Evolutionary conservation across 1,284 basidiomycete species (phyloP).

Genomic region (Ceratorhiza oryzae-sativae): DNA sequence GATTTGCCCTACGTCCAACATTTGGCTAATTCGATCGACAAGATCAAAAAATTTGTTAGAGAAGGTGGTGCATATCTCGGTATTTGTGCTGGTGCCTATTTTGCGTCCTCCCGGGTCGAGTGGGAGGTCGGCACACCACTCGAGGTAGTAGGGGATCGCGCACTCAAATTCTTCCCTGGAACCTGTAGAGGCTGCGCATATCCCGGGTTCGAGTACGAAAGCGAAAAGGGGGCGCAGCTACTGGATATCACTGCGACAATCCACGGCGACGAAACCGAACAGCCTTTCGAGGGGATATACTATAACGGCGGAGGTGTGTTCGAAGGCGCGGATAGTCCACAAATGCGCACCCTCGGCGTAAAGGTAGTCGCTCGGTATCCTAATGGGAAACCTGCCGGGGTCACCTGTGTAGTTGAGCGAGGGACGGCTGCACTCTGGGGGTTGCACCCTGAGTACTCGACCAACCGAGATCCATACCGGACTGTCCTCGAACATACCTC

Average conservation of each 20-base stretch:
- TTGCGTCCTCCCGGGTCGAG: conserved; percentile 54
- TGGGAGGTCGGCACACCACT: conserved; percentile 59
- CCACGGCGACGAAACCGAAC: conserved; percentile 38
- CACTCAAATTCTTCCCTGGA: conserved; percentile 66
- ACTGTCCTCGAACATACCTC: conserved; percentile 50
- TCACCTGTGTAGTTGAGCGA: conserved; percentile 59
- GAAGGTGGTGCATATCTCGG: conserved; percentile 74
- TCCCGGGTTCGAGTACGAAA: conserved; percentile 61
- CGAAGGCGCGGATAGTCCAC: conserved; percentile 48
- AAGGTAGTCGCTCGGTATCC: conserved; percentile 52
- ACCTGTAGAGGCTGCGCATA: conserved; percentile 61
- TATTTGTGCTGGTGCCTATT: conserved; percentile 69
- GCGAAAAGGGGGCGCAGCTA: conserved; percentile 54
- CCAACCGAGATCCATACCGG: conserved; percentile 56
- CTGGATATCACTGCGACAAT: conserved; percentile 44
- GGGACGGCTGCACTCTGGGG: conserved; percentile 70
- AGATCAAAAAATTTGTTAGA: conserved; percentile 69
- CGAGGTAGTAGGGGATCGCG: conserved; percentile 58
- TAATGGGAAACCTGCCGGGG: conserved; percentile 57
- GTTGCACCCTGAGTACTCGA: conserved; percentile 68
- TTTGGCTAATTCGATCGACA: conserved; percentile 53
- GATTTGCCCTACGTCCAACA: conserved; percentile 60
- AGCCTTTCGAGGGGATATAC: conserved; percentile 53
- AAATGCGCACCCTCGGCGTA: conserved; percentile 41
- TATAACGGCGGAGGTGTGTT: conserved; percentile 65